These are phyloP conservation scores for Phtheirospermum japonicum DNA, from an alignment of 257 asterid genomes.

Conservation along the genomic window DNA sequence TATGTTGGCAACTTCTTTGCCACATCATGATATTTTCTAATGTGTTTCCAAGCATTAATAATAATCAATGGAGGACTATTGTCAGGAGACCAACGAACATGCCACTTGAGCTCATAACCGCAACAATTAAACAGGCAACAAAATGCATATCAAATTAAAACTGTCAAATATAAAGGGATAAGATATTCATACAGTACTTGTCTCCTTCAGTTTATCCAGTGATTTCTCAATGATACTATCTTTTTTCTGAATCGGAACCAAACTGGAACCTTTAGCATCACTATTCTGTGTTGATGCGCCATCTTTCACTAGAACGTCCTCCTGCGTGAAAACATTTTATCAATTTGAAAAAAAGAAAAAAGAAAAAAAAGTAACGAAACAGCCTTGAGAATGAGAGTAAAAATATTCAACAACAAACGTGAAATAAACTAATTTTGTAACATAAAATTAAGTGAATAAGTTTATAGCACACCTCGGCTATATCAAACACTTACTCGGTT, in stretches of 20 bases:
- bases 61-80: neutral
- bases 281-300: slow-evolving; percentile 36
- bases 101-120: slow-evolving; percentile 23
- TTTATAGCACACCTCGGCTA: slow-evolving; percentile 7
- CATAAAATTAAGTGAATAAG: neutral
- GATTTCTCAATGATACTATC: slow-evolving; percentile 71
- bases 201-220: slow-evolving; percentile 81
- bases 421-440: slow-evolving; percentile 8
- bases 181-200: slow-evolving; percentile 67
- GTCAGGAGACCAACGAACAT: slow-evolving; percentile 9
- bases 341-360: slow-evolving; percentile 10
- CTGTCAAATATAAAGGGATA: slow-evolving; percentile 23
- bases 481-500: neutral
- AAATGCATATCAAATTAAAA: slow-evolving; percentile 4
- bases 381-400: slow-evolving; percentile 19
- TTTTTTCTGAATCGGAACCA: slow-evolving; percentile 63
- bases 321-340: slow-evolving; percentile 48
- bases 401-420: slow-evolving; percentile 3
- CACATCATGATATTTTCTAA: neutral
- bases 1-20: neutral
- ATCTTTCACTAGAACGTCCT: slow-evolving; percentile 51
- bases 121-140: slow-evolving; percentile 10
- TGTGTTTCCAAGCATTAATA: slow-evolving; percentile 7
- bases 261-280: slow-evolving; percentile 36
- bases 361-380: slow-evolving; percentile 19